A percentile compares a stretch with the other conserved stretches of the same genome.
Evolutionary conservation across 2,329 filamentous ascomycete species (phyloP).

Genomic region (Neurospora crassa): DNA sequence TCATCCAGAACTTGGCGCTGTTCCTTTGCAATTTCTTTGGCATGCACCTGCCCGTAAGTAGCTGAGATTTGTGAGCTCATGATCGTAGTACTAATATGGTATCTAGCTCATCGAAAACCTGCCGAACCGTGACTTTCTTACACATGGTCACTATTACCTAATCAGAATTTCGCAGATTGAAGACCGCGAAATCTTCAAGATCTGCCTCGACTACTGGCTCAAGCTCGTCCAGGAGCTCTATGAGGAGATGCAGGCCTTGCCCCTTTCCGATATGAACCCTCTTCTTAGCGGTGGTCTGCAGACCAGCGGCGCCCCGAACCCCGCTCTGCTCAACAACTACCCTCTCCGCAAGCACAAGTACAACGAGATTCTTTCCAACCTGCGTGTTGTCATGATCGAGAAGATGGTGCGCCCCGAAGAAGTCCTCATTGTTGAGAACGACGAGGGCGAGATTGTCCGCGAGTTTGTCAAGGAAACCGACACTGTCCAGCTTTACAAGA

Average conservation of each 20-base stretch:
- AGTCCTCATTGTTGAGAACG: constrained; percentile 97
- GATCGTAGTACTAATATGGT: constrained; percentile 9
- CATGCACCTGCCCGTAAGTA: constrained; percentile 70
- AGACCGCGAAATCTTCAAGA: constrained; percentile 98
- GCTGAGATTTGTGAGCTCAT: constrained; percentile 10
- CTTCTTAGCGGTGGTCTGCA: constrained; percentile 68
- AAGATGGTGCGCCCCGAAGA: constrained; percentile 99
- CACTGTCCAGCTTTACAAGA: constrained; percentile 98
- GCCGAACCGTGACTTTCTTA: constrained; percentile 88
- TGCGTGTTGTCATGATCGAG: constrained; percentile 97
- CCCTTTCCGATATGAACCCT: constrained; percentile 86
- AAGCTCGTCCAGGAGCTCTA: constrained; percentile 97
- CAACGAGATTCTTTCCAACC: constrained; percentile 82
- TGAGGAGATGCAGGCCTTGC: constrained; percentile 96
- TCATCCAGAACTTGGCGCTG: constrained; percentile 90
- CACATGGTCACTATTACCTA: constrained; percentile 94
- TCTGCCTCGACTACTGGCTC: constrained; percentile 97
- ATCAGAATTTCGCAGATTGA: constrained; percentile 98
- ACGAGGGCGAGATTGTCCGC: constrained; percentile 96
- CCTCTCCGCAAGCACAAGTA: constrained; percentile 98
- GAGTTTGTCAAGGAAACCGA: constrained; percentile 99
- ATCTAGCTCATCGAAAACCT: constrained; percentile 81
- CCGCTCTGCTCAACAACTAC: constrained; percentile 76
- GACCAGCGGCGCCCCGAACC: constrained; percentile 77
- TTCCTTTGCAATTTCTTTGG: constrained; percentile 97